Evolutionary conservation across 2,329 filamentous ascomycete species (phyloP).

Genomic region (Dendrostoma leiphaemia): DNA sequence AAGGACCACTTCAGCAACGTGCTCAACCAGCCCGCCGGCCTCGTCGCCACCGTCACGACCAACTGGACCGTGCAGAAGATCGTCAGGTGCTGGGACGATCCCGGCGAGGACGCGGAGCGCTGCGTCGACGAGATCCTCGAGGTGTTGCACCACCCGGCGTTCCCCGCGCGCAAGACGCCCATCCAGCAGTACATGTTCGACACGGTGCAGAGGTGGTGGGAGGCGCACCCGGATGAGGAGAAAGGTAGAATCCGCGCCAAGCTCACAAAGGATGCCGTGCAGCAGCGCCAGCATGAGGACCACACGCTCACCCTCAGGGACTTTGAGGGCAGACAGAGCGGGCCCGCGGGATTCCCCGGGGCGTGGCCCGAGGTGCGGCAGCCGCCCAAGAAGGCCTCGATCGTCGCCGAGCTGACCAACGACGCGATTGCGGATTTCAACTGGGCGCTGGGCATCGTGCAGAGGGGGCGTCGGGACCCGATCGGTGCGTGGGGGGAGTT

Average conservation of each 20-base stretch:
- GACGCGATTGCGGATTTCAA: conserved; percentile 17
- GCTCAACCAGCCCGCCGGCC: conserved; percentile 54
- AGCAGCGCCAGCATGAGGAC: conserved; percentile 27
- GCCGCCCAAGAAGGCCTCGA: conserved; percentile 25
- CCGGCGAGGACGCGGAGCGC: conserved; percentile 58
- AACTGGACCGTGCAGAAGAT: conserved; percentile 66
- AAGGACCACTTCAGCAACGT: conserved; percentile 61
- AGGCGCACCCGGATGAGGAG: conserved; percentile 20
- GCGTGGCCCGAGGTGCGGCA: conserved; percentile 25
- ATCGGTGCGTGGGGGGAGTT: conserved; percentile 6
- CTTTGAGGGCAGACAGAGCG: conserved; percentile 23
- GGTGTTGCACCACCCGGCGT: conserved; percentile 67
- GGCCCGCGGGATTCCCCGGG: conserved; percentile 28
- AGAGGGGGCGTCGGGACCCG: conserved; percentile 5
- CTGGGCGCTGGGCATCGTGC: conserved; percentile 14
- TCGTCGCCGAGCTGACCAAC: conserved; percentile 24
- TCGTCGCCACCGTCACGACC: conserved; percentile 56
- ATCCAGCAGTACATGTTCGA: conserved; percentile 66
- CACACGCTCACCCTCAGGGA: conserved; percentile 27
- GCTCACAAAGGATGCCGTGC: conserved; percentile 28
- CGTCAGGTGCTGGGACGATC: conserved; percentile 68
- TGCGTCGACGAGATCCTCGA: conserved; percentile 60
- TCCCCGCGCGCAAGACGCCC: conserved; percentile 47
- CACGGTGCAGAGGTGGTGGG: conserved; percentile 59
- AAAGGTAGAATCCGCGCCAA: conserved; percentile 23